Percentiles rank a stretch among this genome's conserved stretches.
phyloP scores from a whole-genome alignment of 1,284 basidiomycete genomes.

The Bjerkandera adusta region DNA sequence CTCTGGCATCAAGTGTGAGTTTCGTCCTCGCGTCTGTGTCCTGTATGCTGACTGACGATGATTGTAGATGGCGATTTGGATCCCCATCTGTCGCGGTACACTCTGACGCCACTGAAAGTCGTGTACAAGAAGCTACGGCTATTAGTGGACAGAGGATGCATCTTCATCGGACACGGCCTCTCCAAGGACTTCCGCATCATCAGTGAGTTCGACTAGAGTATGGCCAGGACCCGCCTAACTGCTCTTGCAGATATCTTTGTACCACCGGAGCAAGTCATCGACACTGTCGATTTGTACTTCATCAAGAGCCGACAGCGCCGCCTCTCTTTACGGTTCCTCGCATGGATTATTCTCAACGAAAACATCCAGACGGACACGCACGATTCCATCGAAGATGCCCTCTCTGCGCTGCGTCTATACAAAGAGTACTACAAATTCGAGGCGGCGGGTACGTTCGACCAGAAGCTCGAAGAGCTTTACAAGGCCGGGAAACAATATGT shows the following conservation, averaged over 20 bases:
- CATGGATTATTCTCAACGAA: conserved; percentile 89
- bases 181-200: conserved; percentile 99
- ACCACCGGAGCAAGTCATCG: conserved; percentile 92
- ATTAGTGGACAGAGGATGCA: conserved; percentile 92
- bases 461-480: conserved; percentile 84
- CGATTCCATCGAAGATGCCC: conserved; percentile 96
- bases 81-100: conserved; percentile 79
- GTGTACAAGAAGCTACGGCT: conserved; percentile 98
- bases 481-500: conserved; percentile 71
- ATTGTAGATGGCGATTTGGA: conserved; percentile 86
- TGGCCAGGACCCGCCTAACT: conserved; percentile 3
- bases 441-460: conserved; percentile 76
- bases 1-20: conserved; percentile 89
- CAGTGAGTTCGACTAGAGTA: too few relatives aligned
- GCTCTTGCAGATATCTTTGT: conserved; percentile 82
- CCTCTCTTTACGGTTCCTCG: conserved; percentile 90
- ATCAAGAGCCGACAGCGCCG: conserved; percentile 80
- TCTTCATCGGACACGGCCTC: conserved; percentile 98
- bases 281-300: conserved; percentile 96
- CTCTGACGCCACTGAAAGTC: conserved; percentile 91
- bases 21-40: conserved; percentile 4
- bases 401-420: conserved; percentile 85
- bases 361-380: conserved; percentile 94
- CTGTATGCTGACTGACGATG: background rate
- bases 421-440: conserved; percentile 83